These are phyloP conservation scores for Lichtheimia hyalospora DNA, from an alignment of 371 early-diverging fungal genomes.

Conservation along the genomic window DNA sequence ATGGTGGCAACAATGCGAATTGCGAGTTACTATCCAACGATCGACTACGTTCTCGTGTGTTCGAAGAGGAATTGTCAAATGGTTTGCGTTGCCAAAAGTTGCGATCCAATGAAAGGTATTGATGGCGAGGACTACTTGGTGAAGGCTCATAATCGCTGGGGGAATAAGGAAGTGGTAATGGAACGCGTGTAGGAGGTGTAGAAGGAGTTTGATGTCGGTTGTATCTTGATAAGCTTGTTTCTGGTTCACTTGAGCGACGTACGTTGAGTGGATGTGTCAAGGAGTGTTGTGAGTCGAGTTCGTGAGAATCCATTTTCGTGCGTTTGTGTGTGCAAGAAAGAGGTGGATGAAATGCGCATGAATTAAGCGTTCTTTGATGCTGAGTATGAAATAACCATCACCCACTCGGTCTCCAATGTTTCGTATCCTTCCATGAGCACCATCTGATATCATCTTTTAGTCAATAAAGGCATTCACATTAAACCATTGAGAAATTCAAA, in stretches of 20 bases:
- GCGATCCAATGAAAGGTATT: conserved; percentile 13
- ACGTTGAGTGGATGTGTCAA: not conserved
- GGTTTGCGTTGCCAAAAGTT: conserved; percentile 8
- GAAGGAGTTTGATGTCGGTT: not conserved
- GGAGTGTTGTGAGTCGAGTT: too few species aligned
- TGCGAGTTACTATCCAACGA: conserved; percentile 19
- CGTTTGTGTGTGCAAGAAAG: too few species aligned
- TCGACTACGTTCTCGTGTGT: conserved; percentile 25
- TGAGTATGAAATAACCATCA: too few species aligned
- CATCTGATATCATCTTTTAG: too few species aligned
- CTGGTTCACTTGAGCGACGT: conserved; percentile 13
- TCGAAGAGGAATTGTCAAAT: not conserved
- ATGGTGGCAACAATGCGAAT: not conserved
- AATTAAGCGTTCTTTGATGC: too few species aligned
- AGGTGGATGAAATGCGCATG: too few species aligned
- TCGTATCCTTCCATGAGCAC: too few species aligned
- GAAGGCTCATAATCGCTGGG: conserved; percentile 42
- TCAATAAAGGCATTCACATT: too few species aligned
- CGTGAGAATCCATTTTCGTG: too few species aligned
- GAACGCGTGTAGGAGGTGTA: conserved; percentile 17
- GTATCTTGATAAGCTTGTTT: not conserved
- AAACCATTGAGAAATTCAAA: too few species aligned
- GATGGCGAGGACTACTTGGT: conserved; percentile 38
- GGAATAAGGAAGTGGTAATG: conserved; percentile 48
- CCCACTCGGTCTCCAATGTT: too few species aligned